Conservation (phyloP, 148 eudicot species). For the Chenopodium quinoa region DNA sequence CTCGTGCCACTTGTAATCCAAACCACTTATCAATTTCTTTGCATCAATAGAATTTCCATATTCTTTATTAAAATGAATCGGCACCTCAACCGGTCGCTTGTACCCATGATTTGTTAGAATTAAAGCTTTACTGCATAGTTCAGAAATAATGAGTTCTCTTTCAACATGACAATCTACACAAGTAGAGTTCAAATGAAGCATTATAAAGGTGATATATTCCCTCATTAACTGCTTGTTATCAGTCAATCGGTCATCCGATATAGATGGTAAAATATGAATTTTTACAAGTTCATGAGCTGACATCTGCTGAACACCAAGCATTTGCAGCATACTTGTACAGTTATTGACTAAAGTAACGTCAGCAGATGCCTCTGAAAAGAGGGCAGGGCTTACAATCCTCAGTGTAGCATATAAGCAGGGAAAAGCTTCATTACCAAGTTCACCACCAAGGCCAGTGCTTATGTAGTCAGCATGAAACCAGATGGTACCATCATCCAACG, state of each 20-base stretch:
- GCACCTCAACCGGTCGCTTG: conserved; percentile 50
- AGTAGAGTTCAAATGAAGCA: conserved; percentile 78
- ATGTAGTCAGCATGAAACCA: conserved; percentile 67
- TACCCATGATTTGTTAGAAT: conserved; percentile 78
- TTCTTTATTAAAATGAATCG: conserved; percentile 69
- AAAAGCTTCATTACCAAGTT: conserved; percentile 47
- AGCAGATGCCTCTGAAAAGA: conserved; percentile 53
- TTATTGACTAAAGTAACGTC: conserved; percentile 40
- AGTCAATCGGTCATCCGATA: conserved; percentile 41
- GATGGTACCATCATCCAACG: conserved; percentile 65
- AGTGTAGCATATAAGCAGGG: conserved; percentile 61
- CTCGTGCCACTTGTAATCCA: conserved; percentile 73
- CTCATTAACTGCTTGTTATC: conserved; percentile 41
- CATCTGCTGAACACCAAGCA: conserved; percentile 72
- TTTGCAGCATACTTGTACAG: conserved; percentile 57
- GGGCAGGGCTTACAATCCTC: conserved; percentile 64
- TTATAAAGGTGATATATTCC: conserved; percentile 69
- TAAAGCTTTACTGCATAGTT: conserved; percentile 55
- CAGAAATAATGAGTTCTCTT: conserved; percentile 58
- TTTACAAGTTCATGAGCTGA: conserved; percentile 83
- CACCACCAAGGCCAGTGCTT: conserved; percentile 39
- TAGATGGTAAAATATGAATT: conserved; percentile 69
- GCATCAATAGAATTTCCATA: conserved; percentile 65
- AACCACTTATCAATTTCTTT: conserved; percentile 47
- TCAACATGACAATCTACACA: conserved; percentile 63